Percentiles rank a stretch among this genome's conserved stretches.
Conservation (phyloP, 2,329 filamentous ascomycete species). For the Alternaria viburni region DNA sequence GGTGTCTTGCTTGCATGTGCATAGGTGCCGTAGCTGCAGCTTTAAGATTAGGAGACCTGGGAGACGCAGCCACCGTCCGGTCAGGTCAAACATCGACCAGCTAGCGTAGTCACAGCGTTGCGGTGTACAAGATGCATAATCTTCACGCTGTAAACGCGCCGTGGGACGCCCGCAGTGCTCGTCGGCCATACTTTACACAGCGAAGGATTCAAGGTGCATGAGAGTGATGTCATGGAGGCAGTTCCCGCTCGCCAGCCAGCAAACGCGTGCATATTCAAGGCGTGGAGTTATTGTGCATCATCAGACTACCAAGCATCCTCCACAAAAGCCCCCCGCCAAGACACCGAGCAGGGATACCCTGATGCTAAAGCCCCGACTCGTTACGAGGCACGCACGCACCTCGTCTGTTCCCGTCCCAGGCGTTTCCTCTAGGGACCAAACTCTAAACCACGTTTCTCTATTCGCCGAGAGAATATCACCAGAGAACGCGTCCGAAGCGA, state of each 20-base stretch:
- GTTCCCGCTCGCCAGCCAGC: not conserved
- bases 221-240: constrained; percentile 5
- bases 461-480: not conserved
- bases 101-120: not conserved
- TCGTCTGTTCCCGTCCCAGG: constrained; percentile 13
- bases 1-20: constrained; percentile 13
- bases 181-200: not conserved
- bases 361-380: constrained; percentile 8
- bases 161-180: not conserved
- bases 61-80: constrained; percentile 5
- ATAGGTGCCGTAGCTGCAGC: constrained; percentile 3
- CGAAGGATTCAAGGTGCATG: constrained; percentile 4
- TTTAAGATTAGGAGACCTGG: not conserved
- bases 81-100: constrained; percentile 2
- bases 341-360: constrained; percentile 4
- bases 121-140: constrained; percentile 5
- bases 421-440: constrained; percentile 6
- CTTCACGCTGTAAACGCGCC: not conserved
- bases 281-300: constrained; percentile 2
- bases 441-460: constrained; percentile 10
- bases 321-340: not conserved
- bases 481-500: not conserved
- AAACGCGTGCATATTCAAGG: constrained; percentile 1
- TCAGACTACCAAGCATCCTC: constrained; percentile 1
- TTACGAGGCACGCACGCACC: constrained; percentile 12